Evolutionary conservation across 495 filamentous ascomycete species (phyloP).

Genomic region (Aspergillus conjunctus): DNA sequence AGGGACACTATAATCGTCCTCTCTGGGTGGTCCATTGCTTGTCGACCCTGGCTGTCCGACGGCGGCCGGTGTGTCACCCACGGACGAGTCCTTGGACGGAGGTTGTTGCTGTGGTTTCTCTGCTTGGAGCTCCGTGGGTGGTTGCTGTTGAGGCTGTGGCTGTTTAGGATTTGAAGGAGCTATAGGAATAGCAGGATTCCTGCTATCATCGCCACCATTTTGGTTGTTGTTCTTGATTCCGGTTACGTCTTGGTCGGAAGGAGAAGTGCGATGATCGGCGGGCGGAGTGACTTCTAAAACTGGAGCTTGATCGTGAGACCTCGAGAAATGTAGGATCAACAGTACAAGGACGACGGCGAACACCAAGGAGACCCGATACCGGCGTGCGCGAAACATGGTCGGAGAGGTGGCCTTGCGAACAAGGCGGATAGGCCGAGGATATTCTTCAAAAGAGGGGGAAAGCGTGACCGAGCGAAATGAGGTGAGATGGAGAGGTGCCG

Average conservation of each 20-base stretch:
- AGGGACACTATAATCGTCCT: conserved; percentile 15
- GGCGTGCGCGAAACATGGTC: conserved; percentile 71
- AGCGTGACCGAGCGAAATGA: not conserved
- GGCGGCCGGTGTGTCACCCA: conserved; percentile 6
- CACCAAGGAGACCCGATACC: conserved; percentile 74
- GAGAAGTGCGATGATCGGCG: conserved; percentile 15
- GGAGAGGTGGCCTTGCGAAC: conserved; percentile 1
- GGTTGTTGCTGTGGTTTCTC: conserved; percentile 5
- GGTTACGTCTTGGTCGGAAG: not conserved
- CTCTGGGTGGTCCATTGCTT: conserved; percentile 13
- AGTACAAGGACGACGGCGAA: conserved; percentile 67
- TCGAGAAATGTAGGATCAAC: conserved; percentile 63
- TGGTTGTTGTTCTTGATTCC: conserved; percentile 1
- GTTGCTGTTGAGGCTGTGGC: conserved; percentile 7
- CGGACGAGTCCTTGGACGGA: conserved; percentile 3
- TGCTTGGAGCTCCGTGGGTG: not conserved
- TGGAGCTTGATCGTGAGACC: conserved; percentile 36
- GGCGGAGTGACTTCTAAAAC: conserved; percentile 20
- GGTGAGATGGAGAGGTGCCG: not conserved
- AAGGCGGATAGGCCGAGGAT: not conserved
- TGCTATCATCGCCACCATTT: not conserved
- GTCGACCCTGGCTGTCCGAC: conserved; percentile 14
- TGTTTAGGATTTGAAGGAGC: not conserved
- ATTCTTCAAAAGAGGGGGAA: not conserved
- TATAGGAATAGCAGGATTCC: conserved; percentile 2